Evolutionary conservation across 164 flowering plant species (phyloP).

Genomic region (Cinnamomum micranthum): DNA sequence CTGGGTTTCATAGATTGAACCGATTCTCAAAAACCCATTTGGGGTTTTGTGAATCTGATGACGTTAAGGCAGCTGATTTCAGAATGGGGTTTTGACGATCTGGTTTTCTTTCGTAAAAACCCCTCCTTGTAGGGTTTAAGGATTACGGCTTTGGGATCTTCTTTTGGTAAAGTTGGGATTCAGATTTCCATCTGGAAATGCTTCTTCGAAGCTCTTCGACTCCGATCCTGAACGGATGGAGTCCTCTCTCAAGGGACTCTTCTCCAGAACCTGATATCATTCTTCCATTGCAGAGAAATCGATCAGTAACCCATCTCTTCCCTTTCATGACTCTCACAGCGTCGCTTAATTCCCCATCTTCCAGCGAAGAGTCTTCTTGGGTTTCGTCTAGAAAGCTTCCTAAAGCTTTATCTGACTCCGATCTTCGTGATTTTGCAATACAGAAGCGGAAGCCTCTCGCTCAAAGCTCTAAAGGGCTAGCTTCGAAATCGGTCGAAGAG

Average conservation of each 20-base stretch:
- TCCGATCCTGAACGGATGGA: constrained; percentile 4
- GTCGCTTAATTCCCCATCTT: background rate
- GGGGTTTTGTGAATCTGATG: background rate
- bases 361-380: background rate
- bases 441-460: constrained; percentile 20
- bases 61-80: background rate
- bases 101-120: background rate
- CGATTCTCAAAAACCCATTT: background rate
- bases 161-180: background rate
- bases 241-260: constrained; percentile 1
- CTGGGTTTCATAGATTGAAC: background rate
- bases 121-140: background rate
- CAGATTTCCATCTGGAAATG: background rate
- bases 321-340: background rate
- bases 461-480: background rate
- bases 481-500: constrained; percentile 17
- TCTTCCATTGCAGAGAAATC: background rate
- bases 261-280: background rate
- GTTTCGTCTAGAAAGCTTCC: constrained; percentile 25
- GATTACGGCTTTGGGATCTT: background rate
- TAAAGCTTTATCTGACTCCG: constrained; percentile 42
- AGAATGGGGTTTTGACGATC: background rate
- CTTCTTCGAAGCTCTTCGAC: constrained; percentile 15
- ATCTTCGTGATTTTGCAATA: constrained; percentile 18
- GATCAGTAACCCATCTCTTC: background rate